Evolutionary conservation across 176 grass and related monocot species (phyloP).

Genomic region (Thalia dealbata): DNA sequence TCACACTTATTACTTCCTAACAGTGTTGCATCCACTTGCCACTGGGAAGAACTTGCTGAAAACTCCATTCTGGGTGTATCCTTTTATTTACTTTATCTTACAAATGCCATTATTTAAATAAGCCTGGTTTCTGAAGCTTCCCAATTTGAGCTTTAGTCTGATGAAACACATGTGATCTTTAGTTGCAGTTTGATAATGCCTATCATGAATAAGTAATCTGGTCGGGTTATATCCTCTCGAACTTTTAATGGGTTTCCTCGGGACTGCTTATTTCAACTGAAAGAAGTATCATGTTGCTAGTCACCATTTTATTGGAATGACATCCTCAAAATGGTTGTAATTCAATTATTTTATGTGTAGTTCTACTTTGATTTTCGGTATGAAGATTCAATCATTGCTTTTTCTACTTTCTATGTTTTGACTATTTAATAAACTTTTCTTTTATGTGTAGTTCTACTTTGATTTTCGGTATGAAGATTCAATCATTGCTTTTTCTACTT

Average conservation of each 20-base stretch:
- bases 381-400: neutral
- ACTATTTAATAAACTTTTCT: conserved; percentile 1
- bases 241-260: neutral
- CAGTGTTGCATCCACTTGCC: conserved; percentile 66
- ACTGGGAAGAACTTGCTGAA: conserved; percentile 30
- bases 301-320: neutral
- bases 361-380: too few relatives aligned
- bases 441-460: too few relatives aligned
- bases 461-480: neutral
- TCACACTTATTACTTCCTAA: conserved; percentile 84
- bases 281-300: conserved; percentile 9
- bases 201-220: neutral
- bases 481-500: neutral
- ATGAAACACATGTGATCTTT: neutral
- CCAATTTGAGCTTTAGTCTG: neutral
- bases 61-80: conserved; percentile 93
- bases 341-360: neutral
- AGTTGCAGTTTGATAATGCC: neutral
- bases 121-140: neutral
- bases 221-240: neutral
- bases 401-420: neutral
- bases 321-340: conserved; percentile 52
- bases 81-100: conserved; percentile 33
- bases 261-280: neutral
- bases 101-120: conserved; percentile 4